Evolutionary conservation across 2,329 filamentous ascomycete genomes (phyloP).

Genomic region (Phoma herbarum): DNA sequence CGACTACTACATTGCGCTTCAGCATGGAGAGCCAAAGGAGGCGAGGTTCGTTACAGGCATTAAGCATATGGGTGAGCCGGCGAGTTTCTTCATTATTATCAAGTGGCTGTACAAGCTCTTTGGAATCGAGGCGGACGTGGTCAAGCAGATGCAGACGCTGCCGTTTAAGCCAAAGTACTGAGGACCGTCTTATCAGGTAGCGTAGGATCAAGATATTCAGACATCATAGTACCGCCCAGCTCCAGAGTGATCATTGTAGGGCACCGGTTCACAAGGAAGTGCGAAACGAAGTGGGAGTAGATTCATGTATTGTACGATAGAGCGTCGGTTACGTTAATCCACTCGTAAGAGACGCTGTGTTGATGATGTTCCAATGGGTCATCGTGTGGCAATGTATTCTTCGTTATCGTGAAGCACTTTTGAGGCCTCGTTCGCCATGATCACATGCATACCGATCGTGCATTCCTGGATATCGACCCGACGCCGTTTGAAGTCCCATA

Average conservation of each 20-base stretch:
- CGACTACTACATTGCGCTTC: conserved; percentile 64
- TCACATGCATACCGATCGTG: neutral
- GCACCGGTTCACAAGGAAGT: neutral
- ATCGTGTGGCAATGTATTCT: neutral
- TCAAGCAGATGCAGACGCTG: conserved; percentile 57
- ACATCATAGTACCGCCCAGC: too few species aligned
- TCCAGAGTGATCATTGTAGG: too few species aligned
- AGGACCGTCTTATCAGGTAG: too few species aligned
- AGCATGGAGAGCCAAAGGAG: conserved; percentile 63
- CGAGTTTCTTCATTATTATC: conserved; percentile 59
- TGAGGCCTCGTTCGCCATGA: neutral
- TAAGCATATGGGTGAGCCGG: conserved; percentile 63
- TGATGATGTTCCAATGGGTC: neutral
- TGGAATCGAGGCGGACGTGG: conserved; percentile 54
- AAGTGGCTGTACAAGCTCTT: conserved; percentile 61
- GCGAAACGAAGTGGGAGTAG: neutral
- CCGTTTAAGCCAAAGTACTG: conserved; percentile 58
- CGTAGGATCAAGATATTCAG: too few species aligned
- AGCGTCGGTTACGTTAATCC: neutral
- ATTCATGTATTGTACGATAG: neutral
- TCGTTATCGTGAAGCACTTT: neutral
- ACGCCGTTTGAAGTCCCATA: neutral
- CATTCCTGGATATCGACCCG: neutral
- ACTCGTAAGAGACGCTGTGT: neutral
- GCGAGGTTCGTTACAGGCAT: conserved; percentile 55